Conservation (phyloP, 169 alveolate genomes). For the Eimeria tenella region DNA sequence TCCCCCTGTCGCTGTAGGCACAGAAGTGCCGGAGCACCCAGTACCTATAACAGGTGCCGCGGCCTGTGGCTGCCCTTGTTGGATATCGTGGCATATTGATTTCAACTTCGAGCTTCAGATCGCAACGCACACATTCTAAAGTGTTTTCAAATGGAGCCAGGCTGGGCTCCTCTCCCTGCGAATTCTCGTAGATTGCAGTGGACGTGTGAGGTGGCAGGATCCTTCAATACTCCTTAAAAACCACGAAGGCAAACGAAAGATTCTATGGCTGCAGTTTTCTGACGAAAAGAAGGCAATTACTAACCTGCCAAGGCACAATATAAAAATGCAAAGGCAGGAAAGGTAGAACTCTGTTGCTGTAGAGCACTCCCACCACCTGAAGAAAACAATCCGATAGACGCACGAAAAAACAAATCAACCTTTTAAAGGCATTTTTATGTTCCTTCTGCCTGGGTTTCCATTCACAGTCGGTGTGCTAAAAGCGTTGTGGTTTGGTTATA, state of each 20-base stretch:
- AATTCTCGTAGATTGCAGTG: no score
- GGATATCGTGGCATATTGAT: conserved; percentile 43
- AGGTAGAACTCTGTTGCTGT: conserved; percentile 44
- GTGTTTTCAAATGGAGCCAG: no score
- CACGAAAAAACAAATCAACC: no score
- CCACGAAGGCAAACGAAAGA: no score
- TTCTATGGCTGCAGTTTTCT: no score
- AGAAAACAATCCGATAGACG: neutral
- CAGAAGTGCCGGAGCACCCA: conserved; percentile 29
- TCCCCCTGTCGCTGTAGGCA: conserved; percentile 39
- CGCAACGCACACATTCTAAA: neutral
- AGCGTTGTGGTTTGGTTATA: neutral
- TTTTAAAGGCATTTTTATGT: no score
- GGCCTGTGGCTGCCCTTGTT: neutral
- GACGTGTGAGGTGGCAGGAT: no score
- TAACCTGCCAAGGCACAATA: conserved; percentile 60
- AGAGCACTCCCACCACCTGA: conserved; percentile 63
- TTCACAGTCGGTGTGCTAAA: neutral
- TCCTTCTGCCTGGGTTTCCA: no score
- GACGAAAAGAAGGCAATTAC: neutral
- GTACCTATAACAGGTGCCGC: neutral
- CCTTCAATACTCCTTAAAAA: no score
- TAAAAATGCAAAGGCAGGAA: conserved; percentile 45
- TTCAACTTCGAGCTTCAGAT: conserved; percentile 56
- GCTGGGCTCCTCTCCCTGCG: no score